Evolutionary conservation across 2,329 filamentous ascomycete genomes (phyloP).

Genomic region (Colletotrichum sp.): DNA sequence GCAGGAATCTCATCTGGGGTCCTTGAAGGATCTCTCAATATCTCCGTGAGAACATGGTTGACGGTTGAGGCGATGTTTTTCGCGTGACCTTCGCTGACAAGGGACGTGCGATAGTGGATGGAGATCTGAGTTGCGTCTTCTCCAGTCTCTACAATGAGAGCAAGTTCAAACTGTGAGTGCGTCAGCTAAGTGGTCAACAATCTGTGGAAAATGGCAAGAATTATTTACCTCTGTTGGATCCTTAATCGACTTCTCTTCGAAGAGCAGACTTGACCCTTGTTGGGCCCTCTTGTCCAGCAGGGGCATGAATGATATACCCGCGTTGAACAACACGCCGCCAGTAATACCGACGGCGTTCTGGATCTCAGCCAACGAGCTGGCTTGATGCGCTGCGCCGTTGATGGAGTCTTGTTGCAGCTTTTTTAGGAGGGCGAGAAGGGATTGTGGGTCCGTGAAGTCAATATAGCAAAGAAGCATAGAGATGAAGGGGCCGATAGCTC

Average conservation of each 20-base stretch:
- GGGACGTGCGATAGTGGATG: conserved; percentile 13
- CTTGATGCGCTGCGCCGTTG: conserved; percentile 51
- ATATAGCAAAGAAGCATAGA: conserved; percentile 48
- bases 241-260: background rate
- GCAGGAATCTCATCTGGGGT: conserved; percentile 9
- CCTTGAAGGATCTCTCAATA: background rate
- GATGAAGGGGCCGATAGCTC: conserved; percentile 57
- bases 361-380: conserved; percentile 52
- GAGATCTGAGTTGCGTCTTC: background rate
- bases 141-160: background rate
- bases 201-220: background rate
- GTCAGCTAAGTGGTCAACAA: background rate
- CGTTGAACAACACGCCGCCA: conserved; percentile 34
- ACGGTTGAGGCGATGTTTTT: conserved; percentile 36
- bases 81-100: conserved; percentile 23
- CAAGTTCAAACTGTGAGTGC: background rate
- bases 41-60: conserved; percentile 26
- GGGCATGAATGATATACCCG: conserved; percentile 30
- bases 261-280: conserved; percentile 20
- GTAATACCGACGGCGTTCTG: conserved; percentile 35
- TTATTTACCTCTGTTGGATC: background rate
- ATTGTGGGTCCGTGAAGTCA: conserved; percentile 46
- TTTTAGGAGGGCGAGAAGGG: conserved; percentile 46
- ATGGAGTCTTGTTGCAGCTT: conserved; percentile 51
- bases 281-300: conserved; percentile 19